phyloP scores from a whole-genome alignment of 1,139 yeast genomes.

The Kluyveromyces marxianus region DNA sequence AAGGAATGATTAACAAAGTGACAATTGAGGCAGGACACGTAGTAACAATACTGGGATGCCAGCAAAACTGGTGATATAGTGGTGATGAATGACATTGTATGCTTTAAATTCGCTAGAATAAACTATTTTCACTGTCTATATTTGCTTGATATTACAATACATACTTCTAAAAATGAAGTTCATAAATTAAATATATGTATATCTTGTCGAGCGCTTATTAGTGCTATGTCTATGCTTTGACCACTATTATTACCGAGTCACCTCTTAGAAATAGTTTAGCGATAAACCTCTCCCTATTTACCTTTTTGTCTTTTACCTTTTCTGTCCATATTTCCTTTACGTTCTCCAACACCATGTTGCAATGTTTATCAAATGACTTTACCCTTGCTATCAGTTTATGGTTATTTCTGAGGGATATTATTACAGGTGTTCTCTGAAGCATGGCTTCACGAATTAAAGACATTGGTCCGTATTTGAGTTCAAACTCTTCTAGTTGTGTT shows the following conservation, averaged over 20 bases:
- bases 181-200: too few species aligned
- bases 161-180: too few species aligned
- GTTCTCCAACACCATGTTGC: slow-evolving; percentile 85
- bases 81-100: too few species aligned
- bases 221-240: slow-evolving; percentile 35
- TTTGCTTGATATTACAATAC: too few species aligned
- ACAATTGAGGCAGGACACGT: too few species aligned
- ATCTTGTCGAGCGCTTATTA: too few species aligned
- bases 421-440: slow-evolving; percentile 63
- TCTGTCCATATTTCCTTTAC: slow-evolving; percentile 93
- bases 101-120: too few species aligned
- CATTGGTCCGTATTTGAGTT: slow-evolving; percentile 86
- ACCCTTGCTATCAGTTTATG: slow-evolving; percentile 86
- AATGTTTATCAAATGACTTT: slow-evolving; percentile 92
- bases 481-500: slow-evolving; percentile 79
- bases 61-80: too few species aligned
- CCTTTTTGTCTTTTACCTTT: slow-evolving; percentile 60
- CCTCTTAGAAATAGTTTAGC: slow-evolving; percentile 90
- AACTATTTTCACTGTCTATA: too few species aligned
- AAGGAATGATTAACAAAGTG: too few species aligned
- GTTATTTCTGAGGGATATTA: slow-evolving; percentile 86
- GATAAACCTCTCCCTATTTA: slow-evolving; percentile 76
- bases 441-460: slow-evolving; percentile 77
- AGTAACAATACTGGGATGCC: too few species aligned
- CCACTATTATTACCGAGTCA: slow-evolving; percentile 82